These are phyloP conservation scores for Didymosphaeria variabile DNA, from an alignment of 2,329 filamentous ascomycete genomes.

Conservation along the genomic window DNA sequence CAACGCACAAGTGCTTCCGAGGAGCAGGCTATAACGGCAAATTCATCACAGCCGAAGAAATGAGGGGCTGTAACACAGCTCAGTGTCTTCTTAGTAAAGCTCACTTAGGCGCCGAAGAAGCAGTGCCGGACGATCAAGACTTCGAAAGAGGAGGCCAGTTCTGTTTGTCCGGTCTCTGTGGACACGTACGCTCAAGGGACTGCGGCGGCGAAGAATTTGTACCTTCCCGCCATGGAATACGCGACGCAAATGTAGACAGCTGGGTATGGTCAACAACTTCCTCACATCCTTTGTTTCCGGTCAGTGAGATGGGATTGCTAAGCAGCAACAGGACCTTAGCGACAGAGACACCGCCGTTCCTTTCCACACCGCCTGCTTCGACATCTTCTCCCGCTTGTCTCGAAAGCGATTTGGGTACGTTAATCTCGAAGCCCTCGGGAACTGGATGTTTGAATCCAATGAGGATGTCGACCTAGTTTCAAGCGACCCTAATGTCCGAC, in stretches of 20 bases:
- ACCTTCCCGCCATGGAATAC: slow-evolving; percentile 14
- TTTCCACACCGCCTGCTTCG: slow-evolving; percentile 20
- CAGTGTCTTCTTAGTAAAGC: slow-evolving; percentile 19
- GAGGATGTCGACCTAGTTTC: background rate
- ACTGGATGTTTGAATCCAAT: slow-evolving; percentile 8
- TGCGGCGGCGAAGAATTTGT: background rate
- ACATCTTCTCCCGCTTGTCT: slow-evolving; percentile 17
- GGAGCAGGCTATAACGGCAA: slow-evolving; percentile 15
- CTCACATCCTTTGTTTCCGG: background rate
- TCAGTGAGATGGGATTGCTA: background rate
- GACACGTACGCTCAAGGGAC: slow-evolving; percentile 18
- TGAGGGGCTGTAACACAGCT: slow-evolving; percentile 16
- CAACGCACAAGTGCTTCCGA: slow-evolving; percentile 11
- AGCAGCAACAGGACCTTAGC: background rate
- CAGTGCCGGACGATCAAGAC: slow-evolving; percentile 16
- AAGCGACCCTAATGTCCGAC: slow-evolving; percentile 4
- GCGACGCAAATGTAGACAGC: background rate
- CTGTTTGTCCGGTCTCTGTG: slow-evolving; percentile 12
- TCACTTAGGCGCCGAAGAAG: background rate
- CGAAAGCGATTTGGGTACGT: background rate
- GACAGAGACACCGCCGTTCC: slow-evolving; percentile 11
- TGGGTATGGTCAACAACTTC: background rate
- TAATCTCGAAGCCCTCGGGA: slow-evolving; percentile 9
- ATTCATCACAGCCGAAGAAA: slow-evolving; percentile 19
- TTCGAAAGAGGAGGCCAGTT: slow-evolving; percentile 14